Evolutionary conservation across 1,139 yeast genomes (phyloP), one percentile per base, ranked within the genome.

Genomic region (Torulaspora pretoriensis): DNA sequence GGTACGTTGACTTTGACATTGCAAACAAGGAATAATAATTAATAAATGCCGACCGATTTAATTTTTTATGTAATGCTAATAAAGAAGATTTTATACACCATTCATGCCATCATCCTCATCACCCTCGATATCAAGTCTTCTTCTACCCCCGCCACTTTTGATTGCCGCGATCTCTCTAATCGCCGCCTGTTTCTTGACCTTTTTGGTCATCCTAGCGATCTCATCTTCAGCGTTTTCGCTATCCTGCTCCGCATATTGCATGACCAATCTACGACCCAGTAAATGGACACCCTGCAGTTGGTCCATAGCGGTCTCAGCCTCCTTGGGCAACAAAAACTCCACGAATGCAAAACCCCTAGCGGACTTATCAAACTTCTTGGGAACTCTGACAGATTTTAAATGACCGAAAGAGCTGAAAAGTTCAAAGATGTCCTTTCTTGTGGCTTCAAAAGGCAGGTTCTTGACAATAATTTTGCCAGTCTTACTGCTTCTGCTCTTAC

Each of bases 331-430:
- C 14, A 84, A 73, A 61, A 85, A 94, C 67, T 92, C 99, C 38
- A 94, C 96, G 66, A 92, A 92, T 0, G 98, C 98, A 71, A 92
- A 92, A 63, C 99, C 99, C 65, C 98, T 80, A 12, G 97, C 95
- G 28, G 90, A 78, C 64, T 84, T 85, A 73, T 92, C 95, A 71
- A 90, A 89, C 66, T 94, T 94, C 77, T 85, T 85, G 24, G 99
- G 99, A 41, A 92, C 92, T 64, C 98, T 83, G 37, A 90, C 96
- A 2, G 97, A 85, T 60, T 90, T 88, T 60, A 92, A 73, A 67
- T 87, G 90, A 48, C 98, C 99, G 70, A 90, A 92, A 2, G 96
- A 83, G 45, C 90, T 92, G 68, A 92, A 89, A 52, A 92, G 72
- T 63, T 89, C 95, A 63, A 86, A 81, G 33, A 92, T 80, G 62